Percentiles rank a stretch among this genome's conserved stretches.
Evolutionary conservation across 2,329 filamentous ascomycete genomes (phyloP).

Genomic region (Juglanconis oblonga): DNA sequence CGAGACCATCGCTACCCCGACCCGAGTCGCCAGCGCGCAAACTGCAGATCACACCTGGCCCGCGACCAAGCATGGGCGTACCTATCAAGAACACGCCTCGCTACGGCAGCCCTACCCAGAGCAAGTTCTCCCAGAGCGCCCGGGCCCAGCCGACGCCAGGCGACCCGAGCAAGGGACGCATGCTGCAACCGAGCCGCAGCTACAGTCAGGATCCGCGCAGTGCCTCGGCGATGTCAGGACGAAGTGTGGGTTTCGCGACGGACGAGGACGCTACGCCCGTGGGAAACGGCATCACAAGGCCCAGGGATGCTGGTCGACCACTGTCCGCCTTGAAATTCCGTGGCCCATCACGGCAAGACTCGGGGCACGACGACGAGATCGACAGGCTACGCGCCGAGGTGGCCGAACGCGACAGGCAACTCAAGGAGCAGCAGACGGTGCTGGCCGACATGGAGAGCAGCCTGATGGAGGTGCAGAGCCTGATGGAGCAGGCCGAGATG

Average conservation of each 20-base stretch:
- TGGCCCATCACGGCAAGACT: slow-evolving; percentile 47
- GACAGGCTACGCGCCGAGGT: slow-evolving; percentile 70
- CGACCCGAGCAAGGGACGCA: slow-evolving; percentile 56
- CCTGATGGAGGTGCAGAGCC: slow-evolving; percentile 69
- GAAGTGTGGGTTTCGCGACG: slow-evolving; percentile 40
- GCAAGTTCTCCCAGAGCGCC: slow-evolving; percentile 62
- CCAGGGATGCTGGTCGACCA: slow-evolving; percentile 21
- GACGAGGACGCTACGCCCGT: slow-evolving; percentile 59
- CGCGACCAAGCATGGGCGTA: slow-evolving; percentile 55
- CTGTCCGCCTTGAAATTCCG: slow-evolving; percentile 52
- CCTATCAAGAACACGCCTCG: slow-evolving; percentile 53
- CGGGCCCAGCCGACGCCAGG: slow-evolving; percentile 50
- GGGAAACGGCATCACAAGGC: slow-evolving; percentile 49
- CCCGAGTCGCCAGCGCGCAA: slow-evolving; percentile 82
- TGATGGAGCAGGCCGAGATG: slow-evolving; percentile 61
- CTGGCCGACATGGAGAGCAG: slow-evolving; percentile 88
- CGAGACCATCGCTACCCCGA: slow-evolving; percentile 76
- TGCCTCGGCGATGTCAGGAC: slow-evolving; percentile 54
- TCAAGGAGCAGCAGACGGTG: slow-evolving; percentile 82
- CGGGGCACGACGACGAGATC: slow-evolving; percentile 65
- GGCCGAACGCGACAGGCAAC: slow-evolving; percentile 78
- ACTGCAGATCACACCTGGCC: slow-evolving; percentile 59
- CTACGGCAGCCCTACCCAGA: slow-evolving; percentile 61
- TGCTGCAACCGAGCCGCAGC: slow-evolving; percentile 45
- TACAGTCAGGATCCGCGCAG: slow-evolving; percentile 56